A percentile compares a stretch with the other conserved stretches of the same genome.
phyloP scores from a whole-genome alignment of 1,139 yeast genomes.

The Scheffersomyces titani region DNA sequence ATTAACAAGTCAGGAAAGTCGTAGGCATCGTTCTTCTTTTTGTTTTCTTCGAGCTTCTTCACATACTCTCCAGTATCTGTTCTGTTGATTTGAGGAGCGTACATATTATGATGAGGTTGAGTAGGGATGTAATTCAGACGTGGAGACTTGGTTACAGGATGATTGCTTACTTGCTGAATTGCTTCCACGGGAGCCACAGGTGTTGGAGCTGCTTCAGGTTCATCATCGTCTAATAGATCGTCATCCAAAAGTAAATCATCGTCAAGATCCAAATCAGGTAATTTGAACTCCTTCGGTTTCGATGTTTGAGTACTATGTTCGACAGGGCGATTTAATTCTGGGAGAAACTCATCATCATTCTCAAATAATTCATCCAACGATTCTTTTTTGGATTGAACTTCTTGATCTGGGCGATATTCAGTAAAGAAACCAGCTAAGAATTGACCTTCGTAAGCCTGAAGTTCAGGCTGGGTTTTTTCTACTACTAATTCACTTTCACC shows the following conservation, averaged over 20 bases:
- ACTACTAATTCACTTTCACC: not conserved
- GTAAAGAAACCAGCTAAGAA: not conserved
- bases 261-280: conserved; percentile 40
- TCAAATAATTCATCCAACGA: conserved; percentile 16
- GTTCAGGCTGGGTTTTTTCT: not conserved
- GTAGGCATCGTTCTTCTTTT: conserved; percentile 70
- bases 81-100: conserved; percentile 2
- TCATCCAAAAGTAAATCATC: conserved; percentile 49
- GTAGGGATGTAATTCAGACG: conserved; percentile 5
- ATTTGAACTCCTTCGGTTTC: not conserved
- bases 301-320: not conserved
- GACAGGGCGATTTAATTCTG: conserved; percentile 5
- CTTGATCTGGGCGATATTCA: not conserved
- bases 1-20: conserved; percentile 74
- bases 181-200: not conserved
- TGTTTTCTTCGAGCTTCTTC: conserved; percentile 41
- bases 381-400: not conserved
- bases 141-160: not conserved
- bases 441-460: not conserved
- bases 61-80: conserved; percentile 18
- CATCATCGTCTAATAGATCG: conserved; percentile 18
- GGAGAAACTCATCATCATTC: conserved; percentile 18
- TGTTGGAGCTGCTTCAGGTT: not conserved
- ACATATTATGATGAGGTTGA: not conserved
- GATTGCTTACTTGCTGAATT: not conserved